phyloP scores from a whole-genome alignment of 2,329 filamentous ascomycete species.

The Ophiostoma triangulosporum region DNA sequence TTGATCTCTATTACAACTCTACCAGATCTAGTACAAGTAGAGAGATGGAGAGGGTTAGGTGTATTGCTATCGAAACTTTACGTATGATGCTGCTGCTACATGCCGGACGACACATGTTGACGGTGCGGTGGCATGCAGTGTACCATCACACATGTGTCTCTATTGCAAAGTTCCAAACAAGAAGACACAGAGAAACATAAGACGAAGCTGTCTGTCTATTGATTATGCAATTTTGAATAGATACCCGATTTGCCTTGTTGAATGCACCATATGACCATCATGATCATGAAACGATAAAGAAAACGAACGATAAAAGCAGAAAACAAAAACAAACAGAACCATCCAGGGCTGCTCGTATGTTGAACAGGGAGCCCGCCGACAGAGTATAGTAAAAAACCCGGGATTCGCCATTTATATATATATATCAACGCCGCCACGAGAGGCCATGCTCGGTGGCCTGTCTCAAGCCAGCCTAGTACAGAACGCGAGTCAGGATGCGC shows the following conservation, averaged over 20 bases:
- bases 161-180: no score
- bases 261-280: not conserved
- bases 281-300: no score
- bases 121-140: no score
- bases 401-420: not conserved
- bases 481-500: conserved; percentile 32
- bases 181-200: no score
- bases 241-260: not conserved
- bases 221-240: no score
- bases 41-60: no score
- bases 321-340: not conserved
- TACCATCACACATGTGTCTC: no score
- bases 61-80: no score
- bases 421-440: conserved; percentile 3
- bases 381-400: not conserved
- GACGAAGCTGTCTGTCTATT: no score
- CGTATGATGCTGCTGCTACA: no score
- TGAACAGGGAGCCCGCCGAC: conserved; percentile 13
- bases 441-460: not conserved
- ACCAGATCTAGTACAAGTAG: no score
- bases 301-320: not conserved
- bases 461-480: conserved; percentile 27
- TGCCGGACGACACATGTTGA: no score
- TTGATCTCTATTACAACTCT: not conserved
- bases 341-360: conserved; percentile 7